Evolutionary conservation across 148 eudicot genomes (phyloP).

Genomic region (Fagopyrum tataricum): DNA sequence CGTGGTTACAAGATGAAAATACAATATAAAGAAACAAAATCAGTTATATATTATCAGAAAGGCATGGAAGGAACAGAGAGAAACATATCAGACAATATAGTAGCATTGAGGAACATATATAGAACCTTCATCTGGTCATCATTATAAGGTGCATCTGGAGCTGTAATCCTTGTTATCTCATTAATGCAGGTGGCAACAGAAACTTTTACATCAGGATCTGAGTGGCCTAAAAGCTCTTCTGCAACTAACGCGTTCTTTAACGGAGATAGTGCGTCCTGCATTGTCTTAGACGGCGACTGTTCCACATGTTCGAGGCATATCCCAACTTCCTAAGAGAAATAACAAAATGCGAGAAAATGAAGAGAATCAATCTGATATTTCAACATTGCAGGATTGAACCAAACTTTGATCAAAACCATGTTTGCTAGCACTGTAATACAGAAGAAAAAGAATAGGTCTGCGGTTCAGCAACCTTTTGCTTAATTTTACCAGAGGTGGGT

Average conservation of each 20-base stretch:
- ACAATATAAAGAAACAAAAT: neutral
- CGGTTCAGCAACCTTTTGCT: too few relatives aligned
- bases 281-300: slow-evolving; percentile 74
- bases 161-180: slow-evolving; percentile 96
- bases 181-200: slow-evolving; percentile 91
- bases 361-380: neutral
- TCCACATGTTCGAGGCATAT: slow-evolving; percentile 53
- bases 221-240: slow-evolving; percentile 49
- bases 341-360: neutral
- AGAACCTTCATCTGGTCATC: slow-evolving; percentile 91
- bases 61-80: neutral
- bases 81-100: neutral
- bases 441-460: too few relatives aligned
- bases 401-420: neutral
- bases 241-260: slow-evolving; percentile 56
- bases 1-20: neutral
- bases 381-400: neutral
- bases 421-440: neutral
- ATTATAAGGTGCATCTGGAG: slow-evolving; percentile 90
- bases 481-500: too few relatives aligned
- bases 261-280: slow-evolving; percentile 69
- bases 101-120: slow-evolving; percentile 3
- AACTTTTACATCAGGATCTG: slow-evolving; percentile 70
- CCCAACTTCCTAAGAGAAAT: slow-evolving; percentile 52
- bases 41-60: neutral